Evolutionary conservation across 163 green algal species (phyloP).

Genomic region (Chlamydomonas reinhardtii): DNA sequence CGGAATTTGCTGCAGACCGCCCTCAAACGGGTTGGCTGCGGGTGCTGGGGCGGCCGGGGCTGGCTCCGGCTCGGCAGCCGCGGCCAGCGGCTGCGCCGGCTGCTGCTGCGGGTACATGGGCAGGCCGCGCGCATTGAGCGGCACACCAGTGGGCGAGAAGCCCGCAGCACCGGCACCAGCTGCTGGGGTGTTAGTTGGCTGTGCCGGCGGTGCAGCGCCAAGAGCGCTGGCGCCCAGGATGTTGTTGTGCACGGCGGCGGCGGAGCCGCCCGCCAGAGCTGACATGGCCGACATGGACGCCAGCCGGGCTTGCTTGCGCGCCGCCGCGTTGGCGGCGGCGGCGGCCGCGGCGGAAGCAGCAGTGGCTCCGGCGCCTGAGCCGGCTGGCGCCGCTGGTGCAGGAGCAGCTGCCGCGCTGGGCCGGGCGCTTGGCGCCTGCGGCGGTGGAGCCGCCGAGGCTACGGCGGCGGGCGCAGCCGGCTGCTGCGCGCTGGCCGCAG

Average conservation of each 20-base stretch:
- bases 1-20: constrained; percentile 40
- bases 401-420: background rate
- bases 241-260: constrained; percentile 21
- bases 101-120: constrained; percentile 1
- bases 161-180: background rate
- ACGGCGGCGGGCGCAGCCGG: background rate
- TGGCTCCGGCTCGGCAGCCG: background rate
- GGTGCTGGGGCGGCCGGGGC: background rate
- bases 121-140: background rate
- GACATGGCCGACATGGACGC: constrained; percentile 83
- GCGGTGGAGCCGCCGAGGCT: background rate
- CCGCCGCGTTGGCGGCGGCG: background rate
- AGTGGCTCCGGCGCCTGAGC: background rate
- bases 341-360: background rate
- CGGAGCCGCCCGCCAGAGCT: constrained; percentile 74
- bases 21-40: background rate
- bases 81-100: constrained; percentile 2
- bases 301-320: constrained; percentile 62
- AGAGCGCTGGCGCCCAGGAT: background rate
- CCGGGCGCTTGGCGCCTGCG: background rate
- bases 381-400: background rate
- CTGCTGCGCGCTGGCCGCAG: background rate
- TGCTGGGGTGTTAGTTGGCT: background rate
- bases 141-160: background rate
- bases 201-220: background rate